phyloP scores from a whole-genome alignment of 352 stramenopile species.

The Phytophthora pinifolia region DNA sequence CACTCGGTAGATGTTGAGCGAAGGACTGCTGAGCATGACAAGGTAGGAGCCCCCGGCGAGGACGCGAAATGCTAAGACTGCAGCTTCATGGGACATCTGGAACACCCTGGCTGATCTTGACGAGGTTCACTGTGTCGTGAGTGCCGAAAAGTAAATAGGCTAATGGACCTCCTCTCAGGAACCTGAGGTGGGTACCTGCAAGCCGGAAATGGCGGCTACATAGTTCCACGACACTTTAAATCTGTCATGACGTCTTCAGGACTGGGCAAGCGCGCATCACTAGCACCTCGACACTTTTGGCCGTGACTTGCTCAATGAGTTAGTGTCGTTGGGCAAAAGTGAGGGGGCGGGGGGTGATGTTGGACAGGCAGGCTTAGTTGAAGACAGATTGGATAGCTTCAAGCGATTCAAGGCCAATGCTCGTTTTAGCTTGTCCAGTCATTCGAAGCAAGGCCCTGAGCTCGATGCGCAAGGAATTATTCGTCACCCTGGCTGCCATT shows the following conservation, averaged over 20 bases:
- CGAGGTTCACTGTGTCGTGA: too few species aligned
- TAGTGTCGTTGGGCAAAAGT: too few species aligned
- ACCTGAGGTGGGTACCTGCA: not conserved
- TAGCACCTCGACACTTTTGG: not conserved
- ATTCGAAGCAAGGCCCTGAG: constrained; percentile 3
- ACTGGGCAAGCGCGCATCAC: not conserved
- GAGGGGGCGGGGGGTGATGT: too few species aligned
- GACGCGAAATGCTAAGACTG: constrained; percentile 21
- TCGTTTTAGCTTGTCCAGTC: not conserved
- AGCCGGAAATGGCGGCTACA: not conserved
- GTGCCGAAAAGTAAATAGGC: too few species aligned
- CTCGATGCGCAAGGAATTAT: too few species aligned
- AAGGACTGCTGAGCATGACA: constrained; percentile 28
- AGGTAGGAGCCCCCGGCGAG: constrained; percentile 21
- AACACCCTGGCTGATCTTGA: not conserved
- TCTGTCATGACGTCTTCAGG: not conserved
- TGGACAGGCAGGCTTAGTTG: too few species aligned
- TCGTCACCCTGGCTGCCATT: too few species aligned
- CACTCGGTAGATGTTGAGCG: constrained; percentile 27
- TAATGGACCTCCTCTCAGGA: too few species aligned
- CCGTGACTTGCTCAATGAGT: not conserved
- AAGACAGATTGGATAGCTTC: not conserved
- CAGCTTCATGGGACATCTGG: constrained; percentile 14
- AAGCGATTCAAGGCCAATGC: not conserved
- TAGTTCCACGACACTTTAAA: not conserved